Percentiles rank a stretch among this genome's conserved stretches.
Evolutionary conservation across 495 filamentous ascomycete species (phyloP).

Genomic region (Halenospora varia): DNA sequence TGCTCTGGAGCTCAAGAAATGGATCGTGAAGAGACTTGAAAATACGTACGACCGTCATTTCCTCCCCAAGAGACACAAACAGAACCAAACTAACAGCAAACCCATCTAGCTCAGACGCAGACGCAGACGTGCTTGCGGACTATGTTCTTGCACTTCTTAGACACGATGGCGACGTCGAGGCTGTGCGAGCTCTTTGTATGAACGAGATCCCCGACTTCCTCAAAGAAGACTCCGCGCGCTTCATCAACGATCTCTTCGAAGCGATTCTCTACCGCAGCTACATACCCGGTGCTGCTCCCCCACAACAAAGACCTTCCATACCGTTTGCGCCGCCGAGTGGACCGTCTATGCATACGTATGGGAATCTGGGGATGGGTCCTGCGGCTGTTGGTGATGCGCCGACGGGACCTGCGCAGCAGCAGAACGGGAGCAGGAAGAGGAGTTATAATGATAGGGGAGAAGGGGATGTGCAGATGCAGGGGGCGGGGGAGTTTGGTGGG

Average conservation of each 20-base stretch:
- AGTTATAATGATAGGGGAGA: constrained; percentile 55
- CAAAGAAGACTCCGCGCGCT: constrained; percentile 72
- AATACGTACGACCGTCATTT: constrained; percentile 64
- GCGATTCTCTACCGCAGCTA: constrained; percentile 63
- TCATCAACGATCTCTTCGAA: constrained; percentile 83
- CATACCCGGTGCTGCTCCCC: constrained; percentile 47
- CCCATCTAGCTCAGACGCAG: constrained; percentile 74
- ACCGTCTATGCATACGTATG: constrained; percentile 11
- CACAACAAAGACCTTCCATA: constrained; percentile 23
- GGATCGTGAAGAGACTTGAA: constrained; percentile 87
- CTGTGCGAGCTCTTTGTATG: constrained; percentile 69
- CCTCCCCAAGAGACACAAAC: background rate
- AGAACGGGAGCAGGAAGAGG: constrained; percentile 48
- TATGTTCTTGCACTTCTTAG: constrained; percentile 89
- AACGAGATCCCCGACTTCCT: constrained; percentile 85
- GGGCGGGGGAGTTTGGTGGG: constrained; percentile 30
- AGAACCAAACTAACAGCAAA: constrained; percentile 9
- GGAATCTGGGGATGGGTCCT: constrained; percentile 14
- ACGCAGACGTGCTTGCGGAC: constrained; percentile 91
- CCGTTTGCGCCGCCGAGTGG: constrained; percentile 25
- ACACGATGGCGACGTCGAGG: constrained; percentile 70
- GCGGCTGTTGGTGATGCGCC: too few species aligned
- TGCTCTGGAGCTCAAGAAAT: constrained; percentile 69
- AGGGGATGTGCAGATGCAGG: constrained; percentile 39
- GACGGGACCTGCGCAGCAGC: too few species aligned